Conservation (phyloP, 805 yeast genomes). For the Hanseniaspora thailandica region DNA sequence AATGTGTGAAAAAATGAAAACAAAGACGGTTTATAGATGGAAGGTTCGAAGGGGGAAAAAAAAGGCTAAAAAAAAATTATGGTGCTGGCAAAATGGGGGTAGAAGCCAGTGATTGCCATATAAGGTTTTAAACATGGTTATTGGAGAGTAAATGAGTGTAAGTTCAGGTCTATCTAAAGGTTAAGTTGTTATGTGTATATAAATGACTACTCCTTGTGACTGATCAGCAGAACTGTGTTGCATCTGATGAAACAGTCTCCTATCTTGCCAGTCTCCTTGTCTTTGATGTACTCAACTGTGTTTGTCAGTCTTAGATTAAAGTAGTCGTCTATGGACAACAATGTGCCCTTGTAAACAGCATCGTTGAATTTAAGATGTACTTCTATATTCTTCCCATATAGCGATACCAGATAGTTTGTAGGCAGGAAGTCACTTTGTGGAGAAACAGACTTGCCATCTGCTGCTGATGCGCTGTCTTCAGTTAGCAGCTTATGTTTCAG, state of each 20-base stretch:
- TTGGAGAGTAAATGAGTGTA: too few species aligned
- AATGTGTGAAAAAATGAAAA: neutral
- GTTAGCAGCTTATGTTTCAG: neutral
- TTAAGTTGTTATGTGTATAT: too few species aligned
- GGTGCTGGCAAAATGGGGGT: too few species aligned
- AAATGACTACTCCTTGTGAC: neutral
- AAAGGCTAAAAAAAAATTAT: too few species aligned
- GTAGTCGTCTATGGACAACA: slow-evolving; percentile 76
- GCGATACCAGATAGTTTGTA: slow-evolving; percentile 72
- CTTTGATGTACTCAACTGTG: slow-evolving; percentile 42
- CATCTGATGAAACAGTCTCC: slow-evolving; percentile 83
- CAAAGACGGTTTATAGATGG: neutral
- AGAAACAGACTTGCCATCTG: slow-evolving; percentile 30
- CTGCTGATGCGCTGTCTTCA: neutral
- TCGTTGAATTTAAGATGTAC: slow-evolving; percentile 83
- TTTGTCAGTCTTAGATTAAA: slow-evolving; percentile 74
- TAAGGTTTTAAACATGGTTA: too few species aligned
- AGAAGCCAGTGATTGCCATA: too few species aligned
- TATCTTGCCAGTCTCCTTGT: slow-evolving; percentile 39
- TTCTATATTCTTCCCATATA: slow-evolving; percentile 56
- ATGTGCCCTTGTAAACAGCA: slow-evolving; percentile 72
- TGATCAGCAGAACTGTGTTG: slow-evolving; percentile 72
- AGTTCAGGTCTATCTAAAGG: too few species aligned
- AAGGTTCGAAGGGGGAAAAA: neutral
- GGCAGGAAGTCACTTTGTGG: slow-evolving; percentile 45